phyloP scores from a whole-genome alignment of 164 flowering plant genomes.

The Macadamia tetraphylla region DNA sequence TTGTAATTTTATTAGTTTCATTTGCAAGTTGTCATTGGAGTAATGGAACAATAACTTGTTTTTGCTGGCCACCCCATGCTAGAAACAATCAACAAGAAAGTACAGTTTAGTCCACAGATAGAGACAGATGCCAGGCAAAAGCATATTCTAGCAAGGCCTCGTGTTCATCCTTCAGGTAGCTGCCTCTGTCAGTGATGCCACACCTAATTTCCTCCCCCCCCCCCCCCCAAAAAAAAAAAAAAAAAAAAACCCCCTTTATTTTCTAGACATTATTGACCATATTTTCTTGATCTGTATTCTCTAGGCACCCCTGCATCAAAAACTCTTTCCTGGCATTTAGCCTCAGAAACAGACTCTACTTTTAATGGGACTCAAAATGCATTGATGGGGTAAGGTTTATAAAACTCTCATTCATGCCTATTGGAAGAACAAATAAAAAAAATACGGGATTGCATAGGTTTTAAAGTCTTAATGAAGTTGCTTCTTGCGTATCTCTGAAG shows the following conservation, averaged over 20 bases:
- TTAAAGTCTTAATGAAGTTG: background rate
- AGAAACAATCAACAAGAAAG: conserved; percentile 80
- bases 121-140: conserved; percentile 50
- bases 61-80: conserved; percentile 9
- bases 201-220: background rate
- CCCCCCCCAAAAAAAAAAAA: too few species aligned
- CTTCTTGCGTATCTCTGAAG: conserved; percentile 4
- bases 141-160: conserved; percentile 44
- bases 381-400: conserved; percentile 32
- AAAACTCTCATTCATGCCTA: background rate
- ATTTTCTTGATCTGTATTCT: conserved; percentile 1
- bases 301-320: conserved; percentile 62
- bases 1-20: conserved; percentile 1
- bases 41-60: background rate
- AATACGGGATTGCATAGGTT: background rate
- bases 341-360: conserved; percentile 66
- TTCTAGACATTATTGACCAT: background rate
- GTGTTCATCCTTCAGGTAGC: conserved; percentile 64
- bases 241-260: background rate
- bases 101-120: conserved; percentile 64
- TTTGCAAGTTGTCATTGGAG: background rate
- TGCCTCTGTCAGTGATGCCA: conserved; percentile 5
- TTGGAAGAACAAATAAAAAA: background rate
- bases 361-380: conserved; percentile 39
- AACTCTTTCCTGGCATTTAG: conserved; percentile 93